These are phyloP conservation scores for Globisporangium splendens DNA, from an alignment of 352 stramenopile genomes.

Conservation along the genomic window DNA sequence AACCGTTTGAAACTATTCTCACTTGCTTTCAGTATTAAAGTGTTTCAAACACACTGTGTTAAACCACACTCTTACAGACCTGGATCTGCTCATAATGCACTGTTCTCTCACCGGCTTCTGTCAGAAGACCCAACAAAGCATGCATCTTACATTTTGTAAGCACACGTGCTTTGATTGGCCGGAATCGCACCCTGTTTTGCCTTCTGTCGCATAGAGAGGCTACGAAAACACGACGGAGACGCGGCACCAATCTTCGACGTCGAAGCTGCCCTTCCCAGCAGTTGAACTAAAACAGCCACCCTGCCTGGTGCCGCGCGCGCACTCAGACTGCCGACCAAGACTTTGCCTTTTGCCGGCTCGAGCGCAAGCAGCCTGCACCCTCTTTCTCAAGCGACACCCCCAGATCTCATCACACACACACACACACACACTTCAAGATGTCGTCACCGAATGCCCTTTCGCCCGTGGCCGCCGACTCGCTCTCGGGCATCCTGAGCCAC, in stretches of 20 bases:
- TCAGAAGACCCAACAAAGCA: too few species aligned
- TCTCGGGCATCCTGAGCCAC: constrained; percentile 38
- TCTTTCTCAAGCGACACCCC: constrained; percentile 23
- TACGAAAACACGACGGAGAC: too few species aligned
- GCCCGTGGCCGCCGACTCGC: constrained; percentile 39
- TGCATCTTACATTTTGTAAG: not conserved
- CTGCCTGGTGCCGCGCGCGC: not conserved
- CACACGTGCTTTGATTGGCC: not conserved
- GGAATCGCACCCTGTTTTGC: not conserved
- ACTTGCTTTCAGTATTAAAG: not conserved
- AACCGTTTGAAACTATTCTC: not conserved
- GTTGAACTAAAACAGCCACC: not conserved
- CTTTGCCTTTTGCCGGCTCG: constrained; percentile 39
- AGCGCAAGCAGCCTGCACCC: constrained; percentile 21
- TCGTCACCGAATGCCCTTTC: constrained; percentile 26
- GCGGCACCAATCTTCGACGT: constrained; percentile 1
- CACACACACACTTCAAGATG: not conserved
- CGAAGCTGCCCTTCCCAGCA: constrained; percentile 5
- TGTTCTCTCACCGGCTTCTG: too few species aligned
- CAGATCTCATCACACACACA: constrained; percentile 4
- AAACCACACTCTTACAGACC: not conserved
- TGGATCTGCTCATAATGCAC: too few species aligned
- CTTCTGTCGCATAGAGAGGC: not conserved
- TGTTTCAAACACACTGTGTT: not conserved
- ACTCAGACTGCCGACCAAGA: constrained; percentile 18